These are phyloP conservation scores for Candida sojae DNA, from an alignment of 1,139 yeast species.

Conservation along the genomic window DNA sequence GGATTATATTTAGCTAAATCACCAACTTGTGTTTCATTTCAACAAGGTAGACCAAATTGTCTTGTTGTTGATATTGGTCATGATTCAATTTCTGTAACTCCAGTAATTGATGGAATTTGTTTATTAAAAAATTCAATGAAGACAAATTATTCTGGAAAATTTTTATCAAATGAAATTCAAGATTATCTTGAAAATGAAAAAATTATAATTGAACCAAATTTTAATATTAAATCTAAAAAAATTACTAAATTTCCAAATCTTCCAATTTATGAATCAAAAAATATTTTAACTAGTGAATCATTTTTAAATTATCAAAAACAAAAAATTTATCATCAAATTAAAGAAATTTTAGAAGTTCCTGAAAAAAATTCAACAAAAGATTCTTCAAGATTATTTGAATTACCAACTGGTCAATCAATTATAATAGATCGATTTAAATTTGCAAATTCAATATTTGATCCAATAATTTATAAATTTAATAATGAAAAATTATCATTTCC, in stretches of 20 bases:
- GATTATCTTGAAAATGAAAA: constrained; percentile 20
- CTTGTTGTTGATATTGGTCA: constrained; percentile 93
- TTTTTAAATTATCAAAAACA: constrained; percentile 38
- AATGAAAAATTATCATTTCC: constrained; percentile 30
- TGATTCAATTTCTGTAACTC: constrained; percentile 79
- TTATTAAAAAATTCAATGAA: constrained; percentile 70
- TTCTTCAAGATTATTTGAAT: constrained; percentile 61
- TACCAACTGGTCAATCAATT: constrained; percentile 65
- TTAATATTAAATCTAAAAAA: constrained; percentile 35
- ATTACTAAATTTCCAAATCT: constrained; percentile 37
- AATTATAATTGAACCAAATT: constrained; percentile 18
- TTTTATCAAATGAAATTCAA: constrained; percentile 47
- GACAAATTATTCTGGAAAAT: constrained; percentile 67
- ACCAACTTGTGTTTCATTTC: constrained; percentile 90
- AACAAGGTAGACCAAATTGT: constrained; percentile 92
- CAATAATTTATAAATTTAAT: constrained; percentile 44
- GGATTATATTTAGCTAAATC: constrained; percentile 85
- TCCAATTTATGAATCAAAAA: constrained; percentile 30
- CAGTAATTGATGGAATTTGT: constrained; percentile 92
- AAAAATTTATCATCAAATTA: constrained; percentile 56
- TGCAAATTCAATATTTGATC: constrained; percentile 77
- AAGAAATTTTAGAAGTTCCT: constrained; percentile 63
- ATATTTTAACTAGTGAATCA: constrained; percentile 37
- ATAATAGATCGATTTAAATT: constrained; percentile 61
- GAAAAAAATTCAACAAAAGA: constrained; percentile 30